These are phyloP conservation scores for Pulveroboletus sp. DNA, from an alignment of 768 basidiomycete species.

Conservation along the genomic window DNA sequence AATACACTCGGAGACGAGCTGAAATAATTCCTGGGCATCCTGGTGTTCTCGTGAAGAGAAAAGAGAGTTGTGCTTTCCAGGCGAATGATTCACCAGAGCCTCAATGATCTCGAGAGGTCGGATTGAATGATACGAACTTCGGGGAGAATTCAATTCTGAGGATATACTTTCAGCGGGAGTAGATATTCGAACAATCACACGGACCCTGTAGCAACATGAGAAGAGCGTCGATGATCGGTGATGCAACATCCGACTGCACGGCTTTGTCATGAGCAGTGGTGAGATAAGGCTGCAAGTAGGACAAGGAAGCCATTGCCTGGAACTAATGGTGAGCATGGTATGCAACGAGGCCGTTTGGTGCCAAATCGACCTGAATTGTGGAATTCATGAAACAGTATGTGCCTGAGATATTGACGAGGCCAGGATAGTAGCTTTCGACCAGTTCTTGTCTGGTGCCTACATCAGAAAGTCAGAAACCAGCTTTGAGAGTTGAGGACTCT, in stretches of 20 bases:
- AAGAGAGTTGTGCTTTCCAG: constrained; percentile 55
- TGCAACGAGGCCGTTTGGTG: neutral
- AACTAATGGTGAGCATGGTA: constrained; percentile 8
- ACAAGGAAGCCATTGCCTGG: constrained; percentile 85
- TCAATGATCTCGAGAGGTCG: constrained; percentile 71
- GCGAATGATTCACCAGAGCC: constrained; percentile 55
- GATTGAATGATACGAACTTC: constrained; percentile 52
- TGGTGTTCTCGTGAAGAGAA: constrained; percentile 93
- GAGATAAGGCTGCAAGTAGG: constrained; percentile 78
- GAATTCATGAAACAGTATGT: constrained; percentile 99
- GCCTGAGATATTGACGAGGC: constrained; percentile 92
- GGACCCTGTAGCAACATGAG: constrained; percentile 65
- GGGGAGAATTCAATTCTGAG: constrained; percentile 64
- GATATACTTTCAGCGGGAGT: constrained; percentile 2
- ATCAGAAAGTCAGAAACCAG: neutral
- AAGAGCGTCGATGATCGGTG: constrained; percentile 82
- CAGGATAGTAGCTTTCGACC: constrained; percentile 63
- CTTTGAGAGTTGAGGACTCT: neutral
- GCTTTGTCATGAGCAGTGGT: constrained; percentile 72
- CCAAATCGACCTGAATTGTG: constrained; percentile 68
- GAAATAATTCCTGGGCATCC: constrained; percentile 97
- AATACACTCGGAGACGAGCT: constrained; percentile 84
- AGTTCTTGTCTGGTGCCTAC: constrained; percentile 25
- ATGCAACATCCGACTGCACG: constrained; percentile 73
- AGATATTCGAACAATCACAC: constrained; percentile 17